These are phyloP conservation scores for Scheffersomyces segobiensis DNA, from an alignment of 1,139 yeast genomes.

Conservation along the genomic window DNA sequence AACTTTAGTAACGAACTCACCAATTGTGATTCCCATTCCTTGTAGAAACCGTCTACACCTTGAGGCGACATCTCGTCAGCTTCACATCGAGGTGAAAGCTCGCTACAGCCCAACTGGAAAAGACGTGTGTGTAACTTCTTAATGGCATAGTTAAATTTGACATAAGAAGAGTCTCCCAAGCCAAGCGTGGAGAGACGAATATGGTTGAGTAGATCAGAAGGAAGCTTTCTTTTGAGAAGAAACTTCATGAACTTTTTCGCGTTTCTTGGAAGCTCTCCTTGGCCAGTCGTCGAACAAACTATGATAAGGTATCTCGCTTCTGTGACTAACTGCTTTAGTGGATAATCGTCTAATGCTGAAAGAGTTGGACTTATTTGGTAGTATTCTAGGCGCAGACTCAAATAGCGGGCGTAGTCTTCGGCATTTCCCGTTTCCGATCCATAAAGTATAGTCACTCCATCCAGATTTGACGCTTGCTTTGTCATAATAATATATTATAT, in stretches of 20 bases:
- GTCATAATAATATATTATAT: neutral
- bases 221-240: slow-evolving; percentile 66
- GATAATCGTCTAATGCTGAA: slow-evolving; percentile 63
- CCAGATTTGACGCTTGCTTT: neutral
- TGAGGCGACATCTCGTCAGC: slow-evolving; percentile 84
- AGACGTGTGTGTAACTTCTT: slow-evolving; percentile 78
- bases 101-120: slow-evolving; percentile 77
- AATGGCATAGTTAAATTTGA: slow-evolving; percentile 82
- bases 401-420: slow-evolving; percentile 75
- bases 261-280: slow-evolving; percentile 89
- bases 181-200: slow-evolving; percentile 76
- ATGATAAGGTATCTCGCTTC: slow-evolving; percentile 57
- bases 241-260: slow-evolving; percentile 73
- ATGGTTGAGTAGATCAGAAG: slow-evolving; percentile 61
- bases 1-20: slow-evolving; percentile 38
- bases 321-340: slow-evolving; percentile 49
- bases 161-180: slow-evolving; percentile 92
- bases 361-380: slow-evolving; percentile 53
- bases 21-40: slow-evolving; percentile 69
- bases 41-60: slow-evolving; percentile 76
- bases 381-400: slow-evolving; percentile 59
- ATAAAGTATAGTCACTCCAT: slow-evolving; percentile 59
- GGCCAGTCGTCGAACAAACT: slow-evolving; percentile 90
- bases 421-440: slow-evolving; percentile 96
- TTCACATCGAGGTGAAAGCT: slow-evolving; percentile 73